Evolutionary conservation across 306 rosid genomes (phyloP).

Genomic region (Malus asiatica): DNA sequence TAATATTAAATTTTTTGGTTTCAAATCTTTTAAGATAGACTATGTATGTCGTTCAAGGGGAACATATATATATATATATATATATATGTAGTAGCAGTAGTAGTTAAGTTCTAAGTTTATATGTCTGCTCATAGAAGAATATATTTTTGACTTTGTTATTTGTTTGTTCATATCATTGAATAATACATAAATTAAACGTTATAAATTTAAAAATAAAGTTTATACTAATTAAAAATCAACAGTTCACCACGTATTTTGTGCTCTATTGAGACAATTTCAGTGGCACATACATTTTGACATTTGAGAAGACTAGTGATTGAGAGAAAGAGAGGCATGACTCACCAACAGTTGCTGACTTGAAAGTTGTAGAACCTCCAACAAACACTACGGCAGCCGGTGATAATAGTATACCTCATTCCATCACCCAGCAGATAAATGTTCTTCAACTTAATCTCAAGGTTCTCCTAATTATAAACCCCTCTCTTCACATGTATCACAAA

Average conservation of each 20-base stretch:
- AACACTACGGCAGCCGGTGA: constrained; percentile 47
- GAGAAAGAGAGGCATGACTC: not conserved
- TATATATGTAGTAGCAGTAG: not conserved
- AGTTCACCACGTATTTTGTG: not conserved
- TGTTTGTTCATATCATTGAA: no score
- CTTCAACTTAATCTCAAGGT: constrained; percentile 39
- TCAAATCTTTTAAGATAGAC: not conserved
- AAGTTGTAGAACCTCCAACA: constrained; percentile 47
- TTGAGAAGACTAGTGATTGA: not conserved
- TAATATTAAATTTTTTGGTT: not conserved
- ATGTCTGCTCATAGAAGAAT: not conserved
- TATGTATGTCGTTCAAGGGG: not conserved
- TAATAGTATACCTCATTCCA: constrained; percentile 37
- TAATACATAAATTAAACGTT: no score
- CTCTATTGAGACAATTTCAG: not conserved
- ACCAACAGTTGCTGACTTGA: constrained; percentile 54
- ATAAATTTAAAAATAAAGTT: no score
- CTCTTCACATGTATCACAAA: constrained; percentile 42
- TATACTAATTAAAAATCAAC: not conserved
- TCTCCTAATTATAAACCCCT: constrained; percentile 37
- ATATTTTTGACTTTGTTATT: no score
- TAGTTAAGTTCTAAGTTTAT: not conserved
- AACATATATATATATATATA: not conserved
- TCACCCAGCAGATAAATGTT: constrained; percentile 43
- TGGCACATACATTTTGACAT: not conserved